These are phyloP conservation scores for Talaromyces piceae DNA, from an alignment of 2,329 filamentous ascomycete species.

Conservation along the genomic window DNA sequence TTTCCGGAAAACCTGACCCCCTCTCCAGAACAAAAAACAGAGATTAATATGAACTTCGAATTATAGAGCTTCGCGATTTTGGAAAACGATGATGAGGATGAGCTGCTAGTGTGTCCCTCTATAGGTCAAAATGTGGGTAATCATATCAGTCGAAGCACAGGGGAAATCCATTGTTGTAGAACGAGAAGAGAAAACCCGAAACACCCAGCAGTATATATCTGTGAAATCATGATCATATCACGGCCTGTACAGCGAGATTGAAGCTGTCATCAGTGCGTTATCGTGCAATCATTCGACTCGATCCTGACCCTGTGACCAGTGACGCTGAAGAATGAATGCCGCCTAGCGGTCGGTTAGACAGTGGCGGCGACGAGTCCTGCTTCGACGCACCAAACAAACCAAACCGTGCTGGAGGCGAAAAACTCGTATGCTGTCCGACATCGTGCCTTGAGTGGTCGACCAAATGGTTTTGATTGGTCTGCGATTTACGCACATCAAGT, in stretches of 20 bases:
- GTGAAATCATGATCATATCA: neutral
- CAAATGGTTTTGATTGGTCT: constrained; percentile 18
- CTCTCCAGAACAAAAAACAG: neutral
- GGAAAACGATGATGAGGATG: neutral
- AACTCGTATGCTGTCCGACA: constrained; percentile 22
- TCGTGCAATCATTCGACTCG: constrained; percentile 25
- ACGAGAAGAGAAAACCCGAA: neutral
- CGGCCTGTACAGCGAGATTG: neutral
- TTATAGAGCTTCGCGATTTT: neutral
- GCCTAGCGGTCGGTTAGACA: constrained; percentile 23
- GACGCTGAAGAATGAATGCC: constrained; percentile 26
- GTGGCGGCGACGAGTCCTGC: constrained; percentile 24
- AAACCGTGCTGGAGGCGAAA: constrained; percentile 28
- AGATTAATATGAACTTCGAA: neutral
- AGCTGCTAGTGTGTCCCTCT: too few species aligned
- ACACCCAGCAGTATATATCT: neutral
- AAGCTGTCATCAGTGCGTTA: constrained; percentile 13
- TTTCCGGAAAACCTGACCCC: neutral
- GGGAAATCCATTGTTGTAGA: neutral
- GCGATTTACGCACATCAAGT: constrained; percentile 33
- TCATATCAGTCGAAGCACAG: neutral
- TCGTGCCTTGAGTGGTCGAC: constrained; percentile 21
- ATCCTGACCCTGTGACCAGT: constrained; percentile 15
- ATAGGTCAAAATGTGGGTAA: neutral
- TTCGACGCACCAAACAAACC: constrained; percentile 27